Percentiles rank a stretch among this genome's conserved stretches.
phyloP scores from a whole-genome alignment of 2,329 filamentous ascomycete genomes.

The Phaeoacremonium minimum region DNA sequence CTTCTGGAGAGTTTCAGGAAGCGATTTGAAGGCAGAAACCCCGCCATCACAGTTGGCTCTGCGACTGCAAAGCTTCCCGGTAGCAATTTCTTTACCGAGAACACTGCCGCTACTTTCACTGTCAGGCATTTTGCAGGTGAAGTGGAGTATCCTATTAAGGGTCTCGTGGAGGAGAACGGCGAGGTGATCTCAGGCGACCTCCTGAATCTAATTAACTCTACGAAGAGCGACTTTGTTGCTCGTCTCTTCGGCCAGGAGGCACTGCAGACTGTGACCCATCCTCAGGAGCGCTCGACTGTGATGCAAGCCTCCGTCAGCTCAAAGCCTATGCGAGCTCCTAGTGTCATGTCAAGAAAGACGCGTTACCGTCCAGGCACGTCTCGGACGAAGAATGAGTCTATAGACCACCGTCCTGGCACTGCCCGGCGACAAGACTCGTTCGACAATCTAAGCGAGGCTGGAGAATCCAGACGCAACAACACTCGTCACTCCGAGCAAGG shows the following conservation, averaged over 20 bases:
- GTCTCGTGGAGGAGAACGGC: slow-evolving; percentile 89
- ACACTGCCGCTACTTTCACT: slow-evolving; percentile 76
- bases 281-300: slow-evolving; percentile 82
- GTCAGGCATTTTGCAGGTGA: slow-evolving; percentile 95
- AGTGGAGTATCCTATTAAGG: slow-evolving; percentile 86
- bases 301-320: slow-evolving; percentile 96
- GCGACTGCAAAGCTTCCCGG: slow-evolving; percentile 74
- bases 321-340: slow-evolving; percentile 87
- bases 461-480: slow-evolving; percentile 34
- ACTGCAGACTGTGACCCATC: slow-evolving; percentile 87
- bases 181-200: slow-evolving; percentile 94
- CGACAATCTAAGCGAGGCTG: slow-evolving; percentile 44
- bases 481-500: slow-evolving; percentile 65
- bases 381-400: slow-evolving; percentile 15
- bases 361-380: slow-evolving; percentile 34
- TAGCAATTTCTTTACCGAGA: slow-evolving; percentile 85
- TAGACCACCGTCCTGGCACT: slow-evolving; percentile 26
- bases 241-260: slow-evolving; percentile 96
- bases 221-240: slow-evolving; percentile 82
- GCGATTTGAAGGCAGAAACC: slow-evolving; percentile 91
- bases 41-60: slow-evolving; percentile 76
- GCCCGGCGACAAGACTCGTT: slow-evolving; percentile 21
- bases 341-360: slow-evolving; percentile 79
- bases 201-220: slow-evolving; percentile 87
- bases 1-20: slow-evolving; percentile 87